Conservation (phyloP, 2,329 filamentous ascomycete genomes). For the Fusarium lyarnte region DNA sequence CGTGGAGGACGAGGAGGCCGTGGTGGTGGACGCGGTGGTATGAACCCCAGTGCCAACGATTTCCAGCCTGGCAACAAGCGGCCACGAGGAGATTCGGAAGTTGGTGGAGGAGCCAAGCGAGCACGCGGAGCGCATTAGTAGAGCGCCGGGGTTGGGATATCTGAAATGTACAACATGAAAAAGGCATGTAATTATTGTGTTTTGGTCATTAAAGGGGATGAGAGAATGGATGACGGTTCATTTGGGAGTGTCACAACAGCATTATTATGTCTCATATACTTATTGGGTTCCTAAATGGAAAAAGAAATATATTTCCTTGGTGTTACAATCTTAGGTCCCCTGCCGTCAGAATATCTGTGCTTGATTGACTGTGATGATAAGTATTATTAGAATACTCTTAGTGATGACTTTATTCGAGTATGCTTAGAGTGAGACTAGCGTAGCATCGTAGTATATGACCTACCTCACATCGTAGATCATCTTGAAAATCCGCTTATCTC, state of each 20-base stretch:
- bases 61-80: conserved; percentile 68
- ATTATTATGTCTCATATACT: conserved; percentile 32
- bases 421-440: neutral
- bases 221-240: conserved; percentile 19
- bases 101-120: conserved; percentile 54
- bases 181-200: conserved; percentile 34
- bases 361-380: neutral
- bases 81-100: conserved; percentile 62
- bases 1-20: conserved; percentile 54
- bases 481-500: neutral
- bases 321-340: neutral
- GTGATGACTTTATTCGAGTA: neutral
- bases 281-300: conserved; percentile 39
- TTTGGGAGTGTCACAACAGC: conserved; percentile 19
- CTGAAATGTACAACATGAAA: conserved; percentile 39
- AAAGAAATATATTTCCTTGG: conserved; percentile 35
- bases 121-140: conserved; percentile 53
- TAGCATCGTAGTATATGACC: neutral
- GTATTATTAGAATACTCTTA: neutral
- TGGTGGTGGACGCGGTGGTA: conserved; percentile 54
- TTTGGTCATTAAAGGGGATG: conserved; percentile 28
- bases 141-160: neutral
- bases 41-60: conserved; percentile 64
- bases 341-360: neutral
- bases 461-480: neutral